Evolutionary conservation across 2,329 filamentous ascomycete species (phyloP), one percentile per base, ranked within the genome.

Genomic region (Fusarium solani-melongenae): DNA sequence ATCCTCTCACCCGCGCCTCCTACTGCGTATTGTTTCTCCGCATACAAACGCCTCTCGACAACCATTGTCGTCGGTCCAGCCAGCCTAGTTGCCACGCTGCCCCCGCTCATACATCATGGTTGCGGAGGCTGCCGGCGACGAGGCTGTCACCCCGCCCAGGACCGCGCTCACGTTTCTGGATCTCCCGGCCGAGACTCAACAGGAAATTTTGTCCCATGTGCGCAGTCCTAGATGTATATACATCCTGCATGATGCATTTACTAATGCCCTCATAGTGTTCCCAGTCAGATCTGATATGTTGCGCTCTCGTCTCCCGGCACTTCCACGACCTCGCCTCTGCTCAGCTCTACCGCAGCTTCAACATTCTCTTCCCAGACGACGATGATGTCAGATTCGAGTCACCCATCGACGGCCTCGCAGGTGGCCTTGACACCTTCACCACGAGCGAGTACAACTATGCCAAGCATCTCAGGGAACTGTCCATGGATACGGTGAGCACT

Each of bases 381-480:
- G 88, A 90, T 72, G 87, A 89, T 66, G 78, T 83, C 1, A 80
- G 80, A 41, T 87, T 85, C 74, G 88, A 89, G 56, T 86, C 84
- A 0, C 84, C 86, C n/a, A 87, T 89, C 57, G 89, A 91, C 72
- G 84, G 86, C 6, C 84, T 92, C 36, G 88, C 90, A 2, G 85
- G 85, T 24, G 87, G 89, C 5, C 84, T 92, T 56, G 87, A 91
- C 64, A 91, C 90, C 5, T 88, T 92, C 62, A 88, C 86, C 33
- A 89, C 89, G 0, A 92, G 90, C 83, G 86, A 91, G 33, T 91
- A 91, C 81, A 84, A 92, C 79, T 92, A 92, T 81, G 88, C 88
- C 29, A 82, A 86, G 70, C 87, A 91, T 76, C 81, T 92, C 33
- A 85, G 85, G 69, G 86, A 88, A 64, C 81, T 92, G 39, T 85